Conservation (phyloP, 768 basidiomycete species). For the Coprinopsis marcescibilis region DNA sequence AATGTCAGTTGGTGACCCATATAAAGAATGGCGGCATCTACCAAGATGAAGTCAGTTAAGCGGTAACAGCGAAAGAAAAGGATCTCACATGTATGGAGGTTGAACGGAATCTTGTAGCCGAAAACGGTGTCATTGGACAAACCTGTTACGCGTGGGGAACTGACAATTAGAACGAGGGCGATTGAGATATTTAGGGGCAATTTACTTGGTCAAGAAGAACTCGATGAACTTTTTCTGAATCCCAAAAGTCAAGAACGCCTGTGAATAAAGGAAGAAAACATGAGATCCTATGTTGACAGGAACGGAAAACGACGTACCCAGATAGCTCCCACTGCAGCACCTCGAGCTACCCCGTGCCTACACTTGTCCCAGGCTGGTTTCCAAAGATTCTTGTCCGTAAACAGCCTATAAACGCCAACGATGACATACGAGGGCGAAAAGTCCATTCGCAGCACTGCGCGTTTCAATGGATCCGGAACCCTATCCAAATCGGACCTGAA, state of each 20-base stretch:
- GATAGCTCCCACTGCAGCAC: constrained; percentile 56
- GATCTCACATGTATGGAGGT: constrained; percentile 59
- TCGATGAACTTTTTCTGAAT: constrained; percentile 65
- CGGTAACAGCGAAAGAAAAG: not conserved
- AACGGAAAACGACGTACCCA: too few species aligned
- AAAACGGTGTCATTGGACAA: constrained; percentile 59
- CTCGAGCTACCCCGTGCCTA: constrained; percentile 67
- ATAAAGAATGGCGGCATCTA: constrained; percentile 73
- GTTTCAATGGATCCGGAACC: constrained; percentile 37
- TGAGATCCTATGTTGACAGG: not conserved
- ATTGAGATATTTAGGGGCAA: not conserved
- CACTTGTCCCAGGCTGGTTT: constrained; percentile 83
- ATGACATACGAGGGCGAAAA: constrained; percentile 81
- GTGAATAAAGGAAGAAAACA: constrained; percentile 1
- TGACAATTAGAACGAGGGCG: constrained; percentile 17
- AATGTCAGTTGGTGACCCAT: constrained; percentile 67
- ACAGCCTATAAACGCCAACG: constrained; percentile 79
- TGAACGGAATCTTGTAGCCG: constrained; percentile 62
- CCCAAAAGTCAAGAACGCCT: constrained; percentile 67
- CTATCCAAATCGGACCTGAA: too few species aligned
- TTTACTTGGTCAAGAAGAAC: constrained; percentile 56
- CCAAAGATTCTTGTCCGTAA: constrained; percentile 65
- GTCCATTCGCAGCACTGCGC: constrained; percentile 57
- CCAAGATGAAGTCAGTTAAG: not conserved
- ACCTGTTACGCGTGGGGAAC: constrained; percentile 59